Base-by-base conservation (phyloP, 2,329 filamentous ascomycete genomes). In the Pyrenophora seminiperda region DNA sequence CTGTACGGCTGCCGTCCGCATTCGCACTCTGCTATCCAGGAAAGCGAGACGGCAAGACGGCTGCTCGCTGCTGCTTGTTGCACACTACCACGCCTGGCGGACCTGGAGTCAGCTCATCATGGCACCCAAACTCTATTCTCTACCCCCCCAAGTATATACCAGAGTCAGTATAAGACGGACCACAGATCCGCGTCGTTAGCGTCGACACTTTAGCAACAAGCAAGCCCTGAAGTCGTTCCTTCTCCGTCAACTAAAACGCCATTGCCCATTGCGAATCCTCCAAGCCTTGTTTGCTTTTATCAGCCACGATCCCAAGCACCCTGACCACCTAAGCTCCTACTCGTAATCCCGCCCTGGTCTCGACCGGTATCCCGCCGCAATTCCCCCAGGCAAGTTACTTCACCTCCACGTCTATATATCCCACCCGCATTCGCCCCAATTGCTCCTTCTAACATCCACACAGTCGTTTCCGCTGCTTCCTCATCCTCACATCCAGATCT, bases 111-210 rank as follows among this genome's bases (percentile, higher is more conserved):
- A 59, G 56, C 61, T 57, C 37, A 43, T 41, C 55, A n/a, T 54
- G 47, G 54, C 50, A 50, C 58, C 56, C 44, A 49, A 63, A 58
- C 54, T 62, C 61, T 65, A 60, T 62, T 61, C 47, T 57, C 42
- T 53, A 55, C 49, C 43, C 13, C 53, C 55, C 55, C 53, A 51
- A 53, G 52, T 41, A 47, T 43, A 48, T 54, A 50, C 52, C 49
- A 55, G 47, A 37, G 46, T 54, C 53, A 62, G 59, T 73, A 73
- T 73, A 73, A 73, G 65, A 69, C 59, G 59, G 62, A 58, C 59
- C 33, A 62, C 43, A 56, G 59, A 59, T 63, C 67, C 66, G 63
- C 68, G 43, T 59, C 51, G 42, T 58, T 63, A 66, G 62, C 61
- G 60, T 58, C 57, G 57, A 20, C 56, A 61, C 41, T 53, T 53